Percentiles rank a stretch among this genome's conserved stretches.
Evolutionary conservation across 1,284 basidiomycete species (phyloP).

Genomic region (Schizophyllum commune): DNA sequence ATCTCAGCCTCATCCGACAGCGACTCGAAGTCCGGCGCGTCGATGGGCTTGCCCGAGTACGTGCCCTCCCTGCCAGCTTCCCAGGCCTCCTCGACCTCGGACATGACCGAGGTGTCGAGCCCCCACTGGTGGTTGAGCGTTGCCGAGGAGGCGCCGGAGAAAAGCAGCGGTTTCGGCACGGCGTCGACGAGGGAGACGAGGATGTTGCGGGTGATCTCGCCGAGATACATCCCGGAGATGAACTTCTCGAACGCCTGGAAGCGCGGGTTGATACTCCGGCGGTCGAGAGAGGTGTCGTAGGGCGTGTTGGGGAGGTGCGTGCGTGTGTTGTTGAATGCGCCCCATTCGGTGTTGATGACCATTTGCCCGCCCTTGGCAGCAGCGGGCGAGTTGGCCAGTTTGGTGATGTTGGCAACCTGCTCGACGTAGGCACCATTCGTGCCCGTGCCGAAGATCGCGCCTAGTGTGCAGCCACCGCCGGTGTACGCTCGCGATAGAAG

Average conservation of each 20-base stretch:
- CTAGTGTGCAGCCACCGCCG: constrained; percentile 81
- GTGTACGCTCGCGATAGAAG: constrained; percentile 90
- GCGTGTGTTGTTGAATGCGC: constrained; percentile 86
- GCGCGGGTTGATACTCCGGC: constrained; percentile 89
- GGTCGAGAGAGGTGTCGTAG: constrained; percentile 92
- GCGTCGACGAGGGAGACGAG: constrained; percentile 84
- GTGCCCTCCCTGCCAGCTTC: constrained; percentile 28
- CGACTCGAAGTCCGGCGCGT: constrained; percentile 24
- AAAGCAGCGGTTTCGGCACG: constrained; percentile 62
- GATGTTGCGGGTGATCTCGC: constrained; percentile 86
- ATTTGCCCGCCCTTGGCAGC: constrained; percentile 66
- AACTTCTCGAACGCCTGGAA: constrained; percentile 98
- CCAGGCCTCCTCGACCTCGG: constrained; percentile 76
- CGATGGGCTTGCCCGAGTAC: constrained; percentile 16
- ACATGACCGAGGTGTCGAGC: constrained; percentile 90
- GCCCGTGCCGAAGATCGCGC: constrained; percentile 95
- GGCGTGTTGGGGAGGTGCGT: constrained; percentile 83
- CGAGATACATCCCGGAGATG: constrained; percentile 98
- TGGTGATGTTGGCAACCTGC: constrained; percentile 75
- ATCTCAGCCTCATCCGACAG: constrained; percentile 26
- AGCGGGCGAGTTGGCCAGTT: constrained; percentile 61
- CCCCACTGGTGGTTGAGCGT: constrained; percentile 87
- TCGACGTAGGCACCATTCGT: constrained; percentile 98
- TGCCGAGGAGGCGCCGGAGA: constrained; percentile 70
- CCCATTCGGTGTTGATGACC: constrained; percentile 99